Evolutionary conservation across 2,329 filamentous ascomycete genomes (phyloP).

Genomic region (Lecanicillium sp.): DNA sequence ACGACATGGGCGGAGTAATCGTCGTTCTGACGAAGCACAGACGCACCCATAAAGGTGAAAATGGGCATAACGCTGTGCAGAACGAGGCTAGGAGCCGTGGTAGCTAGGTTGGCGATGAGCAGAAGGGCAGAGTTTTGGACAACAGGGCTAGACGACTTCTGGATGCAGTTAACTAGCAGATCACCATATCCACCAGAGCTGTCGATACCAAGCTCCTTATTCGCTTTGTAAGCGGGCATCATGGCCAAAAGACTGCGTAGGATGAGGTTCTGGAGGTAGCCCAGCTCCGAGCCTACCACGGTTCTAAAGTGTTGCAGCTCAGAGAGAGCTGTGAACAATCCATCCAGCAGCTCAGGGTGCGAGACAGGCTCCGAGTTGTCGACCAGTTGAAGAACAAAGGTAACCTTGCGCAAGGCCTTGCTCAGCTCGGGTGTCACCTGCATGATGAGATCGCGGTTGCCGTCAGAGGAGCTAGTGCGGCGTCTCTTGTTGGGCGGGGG

Average conservation of each 20-base stretch:
- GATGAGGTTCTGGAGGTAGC: conserved; percentile 82
- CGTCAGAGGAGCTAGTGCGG: conserved; percentile 68
- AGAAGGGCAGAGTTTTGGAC: conserved; percentile 90
- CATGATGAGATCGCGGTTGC: conserved; percentile 51
- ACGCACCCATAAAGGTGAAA: conserved; percentile 96
- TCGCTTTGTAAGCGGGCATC: conserved; percentile 66
- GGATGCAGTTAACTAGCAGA: conserved; percentile 87
- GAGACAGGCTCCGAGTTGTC: conserved; percentile 71
- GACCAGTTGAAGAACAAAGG: conserved; percentile 81
- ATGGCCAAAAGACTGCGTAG: conserved; percentile 78
- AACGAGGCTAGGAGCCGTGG: conserved; percentile 82
- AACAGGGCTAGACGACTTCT: conserved; percentile 83
- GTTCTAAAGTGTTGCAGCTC: conserved; percentile 81
- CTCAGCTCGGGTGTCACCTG: conserved; percentile 61
- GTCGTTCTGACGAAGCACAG: conserved; percentile 84
- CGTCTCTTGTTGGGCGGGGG: conserved; percentile 72
- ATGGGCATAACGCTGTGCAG: conserved; percentile 98
- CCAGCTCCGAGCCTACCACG: conserved; percentile 76
- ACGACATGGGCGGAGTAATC: conserved; percentile 97
- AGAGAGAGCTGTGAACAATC: conserved; percentile 77
- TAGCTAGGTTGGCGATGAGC: conserved; percentile 79
- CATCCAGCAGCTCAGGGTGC: conserved; percentile 70
- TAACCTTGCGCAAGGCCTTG: conserved; percentile 66
- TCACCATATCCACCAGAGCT: conserved; percentile 78
- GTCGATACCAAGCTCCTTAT: conserved; percentile 61